Evolutionary conservation across 768 basidiomycete genomes (phyloP), one percentile per base, ranked within the genome.

Genomic region (Macrolepiota albuminosa): DNA sequence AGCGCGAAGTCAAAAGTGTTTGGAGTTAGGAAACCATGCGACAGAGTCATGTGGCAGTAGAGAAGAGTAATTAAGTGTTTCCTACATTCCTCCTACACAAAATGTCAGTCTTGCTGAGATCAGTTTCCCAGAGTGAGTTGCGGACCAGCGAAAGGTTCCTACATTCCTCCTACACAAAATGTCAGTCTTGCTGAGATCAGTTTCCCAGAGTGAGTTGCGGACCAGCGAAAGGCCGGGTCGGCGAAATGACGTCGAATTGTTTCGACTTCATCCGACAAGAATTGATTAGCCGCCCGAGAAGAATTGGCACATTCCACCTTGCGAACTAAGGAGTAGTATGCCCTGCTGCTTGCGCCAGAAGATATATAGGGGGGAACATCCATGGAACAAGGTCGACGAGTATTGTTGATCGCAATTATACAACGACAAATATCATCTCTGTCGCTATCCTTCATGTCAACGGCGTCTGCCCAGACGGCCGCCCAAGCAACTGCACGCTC

Each of bases 351-450:
- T 26, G 92, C 91, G 50, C 91, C 89, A 40, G 92, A 94, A 9
- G 87, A 86, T 50, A 81, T 74, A 71, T 89, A 93, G 8, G 91
- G 86, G 6, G 91, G 86, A 2, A 91, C 82, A 51, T 91, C 82
- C 89, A 91, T 91, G 53, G 53, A 62, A 46, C 42, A 57, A 39
- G 37, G 26, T 11, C 8, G 36, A 24, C 45, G 9, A 37, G 24
- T 36, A 40, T 24, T 59, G 46, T 45, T 57, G 47, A 59, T 62
- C 33, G n/a, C 31, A 14, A 49, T 37, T 13, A 29, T 33, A 54
- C 39, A 61, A 40, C 6, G 51, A 24, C 62, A 65, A 65, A 63
- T 55, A 63, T 21, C 37, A 29, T 13, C 21, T 14, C 58, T 45
- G 45, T 54, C 24, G 33, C 21, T 40, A 36, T 37, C 53, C 14